phyloP scores from a whole-genome alignment of 1,139 yeast species.

The Candida neerlandica region DNA sequence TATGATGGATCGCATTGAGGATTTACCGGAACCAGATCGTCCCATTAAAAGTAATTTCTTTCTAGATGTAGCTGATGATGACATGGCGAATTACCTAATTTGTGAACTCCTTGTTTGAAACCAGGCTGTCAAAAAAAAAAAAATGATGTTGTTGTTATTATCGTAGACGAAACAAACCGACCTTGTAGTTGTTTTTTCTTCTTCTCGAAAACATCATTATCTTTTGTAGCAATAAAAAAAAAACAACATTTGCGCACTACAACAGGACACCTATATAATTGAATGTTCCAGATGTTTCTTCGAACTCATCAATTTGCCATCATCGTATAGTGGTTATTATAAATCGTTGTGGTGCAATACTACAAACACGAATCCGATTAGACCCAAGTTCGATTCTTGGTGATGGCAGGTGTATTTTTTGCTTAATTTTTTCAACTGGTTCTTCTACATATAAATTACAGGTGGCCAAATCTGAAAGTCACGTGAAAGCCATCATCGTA shows the following conservation, averaged over 20 bases:
- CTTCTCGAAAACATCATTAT: not conserved
- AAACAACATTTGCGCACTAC: too few species aligned
- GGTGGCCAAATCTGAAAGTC: too few species aligned
- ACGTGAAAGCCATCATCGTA: not conserved
- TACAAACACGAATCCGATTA: not conserved
- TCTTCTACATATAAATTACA: too few species aligned
- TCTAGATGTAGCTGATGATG: slow-evolving; percentile 30
- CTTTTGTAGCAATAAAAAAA: too few species aligned
- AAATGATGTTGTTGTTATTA: not conserved
- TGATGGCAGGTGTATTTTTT: not conserved
- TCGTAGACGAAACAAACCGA: not conserved
- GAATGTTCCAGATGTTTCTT: too few species aligned
- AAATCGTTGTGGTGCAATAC: not conserved
- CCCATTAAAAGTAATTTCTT: slow-evolving; percentile 65
- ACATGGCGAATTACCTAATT: slow-evolving; percentile 18
- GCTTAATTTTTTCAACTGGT: not conserved
- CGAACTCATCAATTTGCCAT: not conserved
- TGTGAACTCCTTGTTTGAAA: not conserved
- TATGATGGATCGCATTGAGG: slow-evolving; percentile 95
- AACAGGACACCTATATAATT: too few species aligned
- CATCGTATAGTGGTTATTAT: not conserved
- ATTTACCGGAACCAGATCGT: slow-evolving; percentile 95
- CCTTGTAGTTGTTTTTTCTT: not conserved
- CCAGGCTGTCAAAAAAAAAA: not conserved
- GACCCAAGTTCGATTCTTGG: slow-evolving; percentile 1